Evolutionary conservation across 768 basidiomycete species (phyloP), one percentile per base, ranked within the genome.

Genomic region (Mycena crocata): DNA sequence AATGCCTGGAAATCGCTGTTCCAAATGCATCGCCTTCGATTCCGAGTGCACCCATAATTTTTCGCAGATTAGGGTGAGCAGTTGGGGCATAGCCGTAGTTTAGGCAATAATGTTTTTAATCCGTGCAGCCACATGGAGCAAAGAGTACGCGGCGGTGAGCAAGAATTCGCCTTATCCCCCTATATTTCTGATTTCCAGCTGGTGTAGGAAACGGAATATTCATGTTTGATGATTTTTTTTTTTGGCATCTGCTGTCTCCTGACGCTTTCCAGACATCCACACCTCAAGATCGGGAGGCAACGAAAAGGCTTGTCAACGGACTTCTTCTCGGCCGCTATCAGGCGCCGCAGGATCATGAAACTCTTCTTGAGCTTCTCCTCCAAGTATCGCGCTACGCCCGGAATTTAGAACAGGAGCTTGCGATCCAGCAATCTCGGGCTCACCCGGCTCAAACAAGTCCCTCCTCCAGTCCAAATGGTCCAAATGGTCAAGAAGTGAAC

Each of bases 341-440:
- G 15, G 55, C 52, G 5, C 68, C 68, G 0, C 52, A 62, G 34
- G 64, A 65, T 24, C 63, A 37, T n/a, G 62, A 61, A n/a, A 40
- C 55, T 0, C 68, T 69, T 19, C 28, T 69, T 17, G 42, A 66
- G 17, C 17, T 69, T 10, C 60, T 69, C 10, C 55, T 57, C 34
- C 48, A 66, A 17, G 45, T 69, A 21, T 60, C 68, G 32, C 68
- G 60, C 30, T 69, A 62, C 26, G 68, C 68, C 26, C 34, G 59
- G 35, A 32, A 26, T n/a, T 28, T 69, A 15, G 59, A 69, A 35
- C 40, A 39, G n/a, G n/a, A n/a, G n/a, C n/a, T n/a, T n/a, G n/a
- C 17, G 60, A 61, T 9, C 31, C 62, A n/a, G 60, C n/a, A 55
- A 26, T 39, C 54, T 9, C 65, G 56, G 24, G 42, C 59, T 24